Percentiles rank a stretch among this genome's conserved stretches.
These are phyloP conservation scores for Globisporangium recalcitrans DNA, from an alignment of 352 stramenopile species.

Conservation along the genomic window DNA sequence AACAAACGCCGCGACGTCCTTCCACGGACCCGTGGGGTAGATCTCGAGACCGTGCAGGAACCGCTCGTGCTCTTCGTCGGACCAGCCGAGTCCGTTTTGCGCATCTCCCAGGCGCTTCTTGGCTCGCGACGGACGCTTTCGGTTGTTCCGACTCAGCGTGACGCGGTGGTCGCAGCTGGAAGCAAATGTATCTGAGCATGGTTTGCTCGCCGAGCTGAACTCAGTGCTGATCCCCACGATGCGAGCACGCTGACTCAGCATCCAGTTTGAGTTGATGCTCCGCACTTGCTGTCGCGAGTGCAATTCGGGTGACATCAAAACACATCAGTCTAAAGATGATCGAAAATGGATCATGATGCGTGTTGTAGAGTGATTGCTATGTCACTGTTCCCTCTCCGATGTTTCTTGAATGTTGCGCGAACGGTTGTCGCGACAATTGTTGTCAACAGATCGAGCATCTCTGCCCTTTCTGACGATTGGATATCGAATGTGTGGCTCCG, in stretches of 20 bases:
- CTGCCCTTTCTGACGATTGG: neutral
- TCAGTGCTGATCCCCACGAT: neutral
- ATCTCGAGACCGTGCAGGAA: neutral
- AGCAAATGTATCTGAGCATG: neutral
- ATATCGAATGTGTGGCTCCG: neutral
- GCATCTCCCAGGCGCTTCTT: neutral
- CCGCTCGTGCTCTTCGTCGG: neutral
- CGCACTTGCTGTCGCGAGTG: no score
- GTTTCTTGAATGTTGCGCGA: neutral
- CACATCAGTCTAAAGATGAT: no score
- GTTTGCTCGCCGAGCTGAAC: neutral
- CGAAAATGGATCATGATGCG: no score
- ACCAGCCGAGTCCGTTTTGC: neutral
- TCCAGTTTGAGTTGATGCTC: no score
- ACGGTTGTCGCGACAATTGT: neutral
- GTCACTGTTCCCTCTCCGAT: neutral
- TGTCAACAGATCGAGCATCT: neutral
- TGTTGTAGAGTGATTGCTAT: no score
- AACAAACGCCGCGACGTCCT: conserved; percentile 32
- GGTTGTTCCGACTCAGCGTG: neutral
- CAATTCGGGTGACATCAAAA: no score
- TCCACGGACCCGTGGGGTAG: conserved; percentile 37
- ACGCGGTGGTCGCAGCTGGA: neutral
- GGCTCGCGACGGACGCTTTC: neutral
- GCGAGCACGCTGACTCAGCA: no score